phyloP scores from a whole-genome alignment of 371 early-diverging fungal species.

The Rhizopus delemar region DNA sequence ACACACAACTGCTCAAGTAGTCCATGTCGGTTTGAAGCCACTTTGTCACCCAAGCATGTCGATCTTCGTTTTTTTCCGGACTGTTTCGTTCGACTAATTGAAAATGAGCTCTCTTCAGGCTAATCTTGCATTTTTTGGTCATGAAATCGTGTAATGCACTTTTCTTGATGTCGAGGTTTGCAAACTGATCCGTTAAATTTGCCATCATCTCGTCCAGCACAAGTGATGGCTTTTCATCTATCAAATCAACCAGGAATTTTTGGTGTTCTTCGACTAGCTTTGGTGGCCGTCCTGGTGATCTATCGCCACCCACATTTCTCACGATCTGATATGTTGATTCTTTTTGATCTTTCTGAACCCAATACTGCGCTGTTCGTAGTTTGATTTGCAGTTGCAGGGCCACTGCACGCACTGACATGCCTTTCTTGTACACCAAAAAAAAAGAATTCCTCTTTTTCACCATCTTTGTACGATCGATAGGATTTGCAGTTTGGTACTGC shows the following conservation, averaged over 20 bases:
- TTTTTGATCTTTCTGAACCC: too few species aligned
- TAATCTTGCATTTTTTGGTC: conserved; percentile 27
- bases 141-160: conserved; percentile 22
- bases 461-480: too few species aligned
- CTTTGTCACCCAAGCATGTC: conserved; percentile 20
- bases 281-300: conserved; percentile 13
- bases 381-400: too few species aligned
- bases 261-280: conserved; percentile 16
- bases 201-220: conserved; percentile 27
- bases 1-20: conserved; percentile 20
- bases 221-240: conserved; percentile 14
- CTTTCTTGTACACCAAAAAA: too few species aligned
- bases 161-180: conserved; percentile 23
- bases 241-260: conserved; percentile 12
- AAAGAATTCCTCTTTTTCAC: too few species aligned
- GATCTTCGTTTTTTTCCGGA: conserved; percentile 23
- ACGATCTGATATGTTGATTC: too few species aligned
- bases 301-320: too few species aligned
- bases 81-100: conserved; percentile 15
- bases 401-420: too few species aligned
- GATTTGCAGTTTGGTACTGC: too few species aligned
- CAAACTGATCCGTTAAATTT: conserved; percentile 19
- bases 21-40: conserved; percentile 24
- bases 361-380: too few species aligned
- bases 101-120: conserved; percentile 20